Base-by-base conservation (phyloP, 495 filamentous ascomycete genomes). In the Hypomontagnella submonticulosa region DNA sequence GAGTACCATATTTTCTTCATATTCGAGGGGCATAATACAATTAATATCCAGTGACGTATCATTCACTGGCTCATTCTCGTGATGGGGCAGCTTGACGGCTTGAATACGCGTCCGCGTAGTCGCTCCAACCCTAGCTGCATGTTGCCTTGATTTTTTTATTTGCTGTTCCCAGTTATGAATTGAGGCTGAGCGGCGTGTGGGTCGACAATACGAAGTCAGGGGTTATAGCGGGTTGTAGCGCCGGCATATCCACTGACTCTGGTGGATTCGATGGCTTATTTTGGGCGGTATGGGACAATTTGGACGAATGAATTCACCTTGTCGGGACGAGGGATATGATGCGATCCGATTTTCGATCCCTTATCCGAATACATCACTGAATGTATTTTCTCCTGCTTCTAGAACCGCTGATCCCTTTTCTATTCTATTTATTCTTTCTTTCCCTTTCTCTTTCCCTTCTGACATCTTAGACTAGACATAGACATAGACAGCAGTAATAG, bases 271-370 rank as follows among this genome's bases (percentile, higher is more conserved):
- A 49, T 44, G 42, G 18, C 32, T 49, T 27, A 27, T 27, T 27
- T 27, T 27, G 23, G 23, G 3, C 23, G 2, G 6, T 6, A 2
- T 27, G 3, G 2, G 23, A 27, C 23, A 6, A 27, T 3, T 27
- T 6, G 3, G 6, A 33, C 13, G 46, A 62, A 61, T 66, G 50
- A 57, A 53, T 33, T 48, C 16, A 23, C 48, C 47, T 10, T 47
- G n/a, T 64, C 54, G 53, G 61, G 6, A 48, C 49, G 49, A 59
- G 62, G 60, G 50, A 57, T 57, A 52, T 62, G 57, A 67, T 67
- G 57, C 40, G 64, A 67, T 62, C 47, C 65, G 65, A 63, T 67
- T 67, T 63, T 67, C 65, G 65, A 67, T 67, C 65, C 65, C 46
- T 32, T 62, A 34, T 49, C 65, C 58, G 53, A 54, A 61, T 53